phyloP scores from a whole-genome alignment of 129 eudicot genomes.

The Logfia minima region DNA sequence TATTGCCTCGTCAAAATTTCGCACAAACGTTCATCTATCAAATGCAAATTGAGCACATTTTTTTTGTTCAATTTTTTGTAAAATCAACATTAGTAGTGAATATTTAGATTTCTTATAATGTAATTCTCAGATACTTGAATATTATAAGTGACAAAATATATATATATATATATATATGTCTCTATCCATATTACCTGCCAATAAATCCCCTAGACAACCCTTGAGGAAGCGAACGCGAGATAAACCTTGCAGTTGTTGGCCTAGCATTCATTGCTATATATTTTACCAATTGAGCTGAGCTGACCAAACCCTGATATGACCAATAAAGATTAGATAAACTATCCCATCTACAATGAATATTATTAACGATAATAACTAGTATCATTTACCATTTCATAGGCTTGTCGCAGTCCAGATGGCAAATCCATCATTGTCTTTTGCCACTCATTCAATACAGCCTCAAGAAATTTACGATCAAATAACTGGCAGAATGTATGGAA shows the following conservation, averaged over 20 bases:
- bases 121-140: background rate
- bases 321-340: conserved; percentile 21
- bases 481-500: conserved; percentile 46
- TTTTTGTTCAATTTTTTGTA: too few relatives aligned
- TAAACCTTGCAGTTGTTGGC: conserved; percentile 76
- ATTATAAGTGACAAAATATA: background rate
- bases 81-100: background rate
- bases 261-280: conserved; percentile 89
- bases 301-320: conserved; percentile 74
- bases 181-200: conserved; percentile 66
- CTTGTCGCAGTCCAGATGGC: conserved; percentile 95
- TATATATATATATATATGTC: too few relatives aligned
- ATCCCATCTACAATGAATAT: background rate
- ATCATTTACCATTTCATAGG: conserved; percentile 84
- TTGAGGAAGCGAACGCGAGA: conserved; percentile 84
- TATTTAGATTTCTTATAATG: too few relatives aligned
- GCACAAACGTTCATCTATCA: conserved; percentile 6
- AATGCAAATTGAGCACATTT: background rate
- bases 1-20: background rate
- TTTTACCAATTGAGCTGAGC: conserved; percentile 90
- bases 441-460: conserved; percentile 96
- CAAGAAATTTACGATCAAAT: conserved; percentile 83
- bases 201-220: conserved; percentile 86
- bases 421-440: conserved; percentile 94
- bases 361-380: background rate